phyloP scores from a whole-genome alignment of 805 yeast genomes.

The Kodamaea fukazawae region DNA sequence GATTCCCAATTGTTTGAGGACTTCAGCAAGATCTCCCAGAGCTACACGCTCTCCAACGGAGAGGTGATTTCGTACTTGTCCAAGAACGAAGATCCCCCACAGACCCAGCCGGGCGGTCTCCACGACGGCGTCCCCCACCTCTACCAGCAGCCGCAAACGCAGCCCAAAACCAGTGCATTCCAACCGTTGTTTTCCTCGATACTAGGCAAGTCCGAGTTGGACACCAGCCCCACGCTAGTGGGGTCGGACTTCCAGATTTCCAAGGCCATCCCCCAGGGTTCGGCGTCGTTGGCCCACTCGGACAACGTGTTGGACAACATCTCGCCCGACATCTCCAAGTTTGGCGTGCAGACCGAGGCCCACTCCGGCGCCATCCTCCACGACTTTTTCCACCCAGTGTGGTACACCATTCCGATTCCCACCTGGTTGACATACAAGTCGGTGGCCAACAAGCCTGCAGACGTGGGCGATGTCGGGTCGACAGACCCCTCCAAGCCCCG shows the following conservation, averaged over 20 bases:
- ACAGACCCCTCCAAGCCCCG: conserved; percentile 12
- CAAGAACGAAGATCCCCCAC: conserved; percentile 30
- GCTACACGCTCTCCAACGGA: conserved; percentile 51
- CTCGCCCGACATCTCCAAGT: conserved; percentile 29
- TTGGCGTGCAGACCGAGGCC: conserved; percentile 31
- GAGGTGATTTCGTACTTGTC: conserved; percentile 50
- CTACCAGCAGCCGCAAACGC: conserved; percentile 23
- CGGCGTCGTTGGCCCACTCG: conserved; percentile 19
- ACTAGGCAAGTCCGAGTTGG: conserved; percentile 66
- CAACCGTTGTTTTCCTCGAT: conserved; percentile 79
- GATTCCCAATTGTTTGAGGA: conserved; percentile 52
- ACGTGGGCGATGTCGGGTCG: conserved; percentile 6
- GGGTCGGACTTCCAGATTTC: conserved; percentile 68
- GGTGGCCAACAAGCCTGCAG: conserved; percentile 16
- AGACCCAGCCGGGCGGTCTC: conserved; percentile 13
- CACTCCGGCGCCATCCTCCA: conserved; percentile 36
- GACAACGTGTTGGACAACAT: conserved; percentile 29
- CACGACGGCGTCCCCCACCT: conserved; percentile 12
- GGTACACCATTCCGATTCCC: conserved; percentile 45
- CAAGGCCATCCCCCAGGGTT: conserved; percentile 55
- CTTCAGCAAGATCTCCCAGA: conserved; percentile 56
- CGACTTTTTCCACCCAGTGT: conserved; percentile 43
- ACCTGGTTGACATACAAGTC: conserved; percentile 39
- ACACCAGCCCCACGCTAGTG: conserved; percentile 65
- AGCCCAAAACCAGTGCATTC: conserved; percentile 35